Conservation (phyloP, 2,329 filamentous ascomycete genomes). For the Fusarium pilosicola region DNA sequence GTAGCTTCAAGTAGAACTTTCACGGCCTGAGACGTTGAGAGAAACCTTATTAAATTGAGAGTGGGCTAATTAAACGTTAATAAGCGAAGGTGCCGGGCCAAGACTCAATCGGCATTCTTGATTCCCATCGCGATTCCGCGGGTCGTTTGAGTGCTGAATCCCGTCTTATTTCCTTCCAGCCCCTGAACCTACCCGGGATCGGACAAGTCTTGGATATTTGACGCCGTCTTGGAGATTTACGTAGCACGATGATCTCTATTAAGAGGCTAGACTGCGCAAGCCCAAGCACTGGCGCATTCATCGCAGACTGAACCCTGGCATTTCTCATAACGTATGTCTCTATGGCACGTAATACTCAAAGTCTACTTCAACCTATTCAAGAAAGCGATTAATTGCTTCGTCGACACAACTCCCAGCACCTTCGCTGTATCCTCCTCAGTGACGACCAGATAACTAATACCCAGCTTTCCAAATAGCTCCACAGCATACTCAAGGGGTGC, state of each 20-base stretch:
- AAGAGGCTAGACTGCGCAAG: no score
- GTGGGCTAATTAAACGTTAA: background rate
- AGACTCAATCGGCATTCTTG: background rate
- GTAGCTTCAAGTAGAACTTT: background rate
- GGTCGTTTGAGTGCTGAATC: accelerated
- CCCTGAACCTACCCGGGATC: background rate
- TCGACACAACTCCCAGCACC: background rate
- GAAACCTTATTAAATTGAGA: background rate
- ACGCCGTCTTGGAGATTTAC: accelerated
- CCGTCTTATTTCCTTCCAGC: background rate
- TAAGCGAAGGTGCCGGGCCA: background rate
- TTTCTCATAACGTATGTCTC: background rate
- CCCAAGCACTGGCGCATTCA: background rate
- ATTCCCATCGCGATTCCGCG: background rate
- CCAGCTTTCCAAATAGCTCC: constrained; percentile 16
- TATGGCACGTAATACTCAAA: accelerated
- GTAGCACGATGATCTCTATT: no score
- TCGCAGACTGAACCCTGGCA: accelerated
- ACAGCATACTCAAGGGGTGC: constrained; percentile 27
- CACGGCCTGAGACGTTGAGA: background rate
- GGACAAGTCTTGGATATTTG: background rate
- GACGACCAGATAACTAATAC: background rate
- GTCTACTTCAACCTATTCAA: background rate
- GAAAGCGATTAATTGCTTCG: constrained; percentile 5
- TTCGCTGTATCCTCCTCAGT: constrained; percentile 10